phyloP scores from a whole-genome alignment of 1,284 basidiomycete genomes.

The Entoloma clypeatum region DNA sequence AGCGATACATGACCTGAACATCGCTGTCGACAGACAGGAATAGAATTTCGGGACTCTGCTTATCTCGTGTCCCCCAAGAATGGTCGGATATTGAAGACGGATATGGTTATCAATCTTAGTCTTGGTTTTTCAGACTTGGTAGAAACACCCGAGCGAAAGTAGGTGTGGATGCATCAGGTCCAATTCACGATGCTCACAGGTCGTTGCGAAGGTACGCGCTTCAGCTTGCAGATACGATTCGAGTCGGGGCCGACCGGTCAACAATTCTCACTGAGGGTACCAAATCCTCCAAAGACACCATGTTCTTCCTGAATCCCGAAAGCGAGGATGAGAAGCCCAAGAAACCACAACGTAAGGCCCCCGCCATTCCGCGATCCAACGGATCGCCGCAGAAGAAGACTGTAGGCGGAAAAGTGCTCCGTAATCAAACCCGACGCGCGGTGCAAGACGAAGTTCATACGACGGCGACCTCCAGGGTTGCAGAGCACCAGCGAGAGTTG shows the following conservation, averaged over 20 bases:
- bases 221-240: slow-evolving; percentile 88
- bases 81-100: slow-evolving; percentile 61
- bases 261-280: slow-evolving; percentile 80
- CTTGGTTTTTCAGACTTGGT: slow-evolving; percentile 83
- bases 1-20: slow-evolving; percentile 14
- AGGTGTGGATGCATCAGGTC: slow-evolving; percentile 21
- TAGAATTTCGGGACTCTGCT: slow-evolving; percentile 90
- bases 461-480: slow-evolving; percentile 68
- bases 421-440: slow-evolving; percentile 81
- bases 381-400: slow-evolving; percentile 71
- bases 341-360: slow-evolving; percentile 57
- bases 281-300: slow-evolving; percentile 79
- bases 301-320: slow-evolving; percentile 79
- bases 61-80: slow-evolving; percentile 87
- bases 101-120: slow-evolving; percentile 85
- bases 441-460: slow-evolving; percentile 77
- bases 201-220: slow-evolving; percentile 69
- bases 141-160: slow-evolving; percentile 78
- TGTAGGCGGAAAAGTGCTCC: slow-evolving; percentile 77
- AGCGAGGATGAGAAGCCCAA: slow-evolving; percentile 52
- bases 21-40: slow-evolving; percentile 62
- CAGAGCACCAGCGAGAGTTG: slow-evolving; percentile 86
- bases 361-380: slow-evolving; percentile 49
- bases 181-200: slow-evolving; percentile 3
- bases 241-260: slow-evolving; percentile 67